A percentile compares a stretch with the other conserved stretches of the same genome.
Conservation (phyloP, 1,139 yeast species). For the Debaryomycetaceae sp. region DNA sequence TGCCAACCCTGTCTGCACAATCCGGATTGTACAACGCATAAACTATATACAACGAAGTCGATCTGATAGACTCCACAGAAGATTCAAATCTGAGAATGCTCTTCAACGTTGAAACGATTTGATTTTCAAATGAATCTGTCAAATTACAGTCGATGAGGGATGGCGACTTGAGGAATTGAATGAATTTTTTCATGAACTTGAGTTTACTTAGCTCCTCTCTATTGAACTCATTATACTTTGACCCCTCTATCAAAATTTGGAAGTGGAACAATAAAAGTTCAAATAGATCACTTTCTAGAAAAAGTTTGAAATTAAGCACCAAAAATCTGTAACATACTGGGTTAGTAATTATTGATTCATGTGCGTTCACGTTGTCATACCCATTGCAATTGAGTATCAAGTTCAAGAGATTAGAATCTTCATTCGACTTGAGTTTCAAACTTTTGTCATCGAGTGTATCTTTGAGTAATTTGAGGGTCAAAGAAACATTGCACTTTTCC, state of each 20-base stretch:
- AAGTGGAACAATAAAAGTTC: slow-evolving; percentile 55
- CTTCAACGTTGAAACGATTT: slow-evolving; percentile 18
- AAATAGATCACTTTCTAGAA: slow-evolving; percentile 38
- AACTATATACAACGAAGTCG: slow-evolving; percentile 33
- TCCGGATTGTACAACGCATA: slow-evolving; percentile 32
- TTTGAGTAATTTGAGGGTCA: slow-evolving; percentile 13
- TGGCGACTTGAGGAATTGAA: slow-evolving; percentile 47
- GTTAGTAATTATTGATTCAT: slow-evolving; percentile 29
- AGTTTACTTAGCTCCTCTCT: slow-evolving; percentile 47
- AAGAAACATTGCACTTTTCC: slow-evolving; percentile 16
- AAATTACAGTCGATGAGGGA: slow-evolving; percentile 9
- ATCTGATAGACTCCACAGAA: slow-evolving; percentile 36
- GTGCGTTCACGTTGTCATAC: slow-evolving; percentile 19
- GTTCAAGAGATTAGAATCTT: slow-evolving; percentile 12
- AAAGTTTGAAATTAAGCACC: slow-evolving; percentile 34
- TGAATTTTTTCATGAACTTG: slow-evolving; percentile 50
- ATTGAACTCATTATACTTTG: slow-evolving; percentile 50
- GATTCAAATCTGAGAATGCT: slow-evolving; percentile 27
- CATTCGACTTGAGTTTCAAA: slow-evolving; percentile 5
- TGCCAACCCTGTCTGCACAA: slow-evolving; percentile 28
- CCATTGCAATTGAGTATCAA: slow-evolving; percentile 25
- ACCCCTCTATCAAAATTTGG: slow-evolving; percentile 48
- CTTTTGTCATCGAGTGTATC: slow-evolving; percentile 5
- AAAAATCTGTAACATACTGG: slow-evolving; percentile 27
- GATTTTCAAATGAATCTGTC: slow-evolving; percentile 12